Evolutionary conservation across 768 basidiomycete genomes (phyloP).

Genomic region (Sporobolomyces phaffii): DNA sequence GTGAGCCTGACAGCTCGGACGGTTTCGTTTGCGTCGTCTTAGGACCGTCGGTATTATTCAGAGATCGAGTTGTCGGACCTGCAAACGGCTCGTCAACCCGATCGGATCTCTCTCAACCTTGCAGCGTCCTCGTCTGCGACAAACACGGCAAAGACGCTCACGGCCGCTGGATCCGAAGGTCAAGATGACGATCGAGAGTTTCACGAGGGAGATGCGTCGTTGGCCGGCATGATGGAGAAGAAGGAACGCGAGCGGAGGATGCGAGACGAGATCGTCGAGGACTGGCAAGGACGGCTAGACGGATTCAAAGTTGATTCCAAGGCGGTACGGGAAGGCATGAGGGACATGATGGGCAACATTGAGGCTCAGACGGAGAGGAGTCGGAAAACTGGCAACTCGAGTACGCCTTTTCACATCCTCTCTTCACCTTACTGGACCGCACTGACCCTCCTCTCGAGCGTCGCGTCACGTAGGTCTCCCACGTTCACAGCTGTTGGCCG

Average conservation of each 20-base stretch:
- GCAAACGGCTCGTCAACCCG: neutral
- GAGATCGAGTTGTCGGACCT: conserved; percentile 31
- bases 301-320: conserved; percentile 64
- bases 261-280: conserved; percentile 4
- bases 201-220: neutral
- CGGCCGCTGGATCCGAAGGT: too few relatives aligned
- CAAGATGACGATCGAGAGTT: neutral
- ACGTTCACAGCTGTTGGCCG: conserved; percentile 67
- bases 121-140: neutral
- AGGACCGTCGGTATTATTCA: conserved; percentile 34
- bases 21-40: conserved; percentile 15
- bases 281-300: conserved; percentile 17
- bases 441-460: too few relatives aligned
- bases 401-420: neutral
- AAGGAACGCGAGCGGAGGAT: neutral
- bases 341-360: conserved; percentile 24
- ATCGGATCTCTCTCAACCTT: conserved; percentile 19
- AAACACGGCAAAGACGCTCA: neutral
- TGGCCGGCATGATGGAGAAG: neutral
- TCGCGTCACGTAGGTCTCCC: conserved; percentile 61
- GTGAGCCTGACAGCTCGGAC: neutral
- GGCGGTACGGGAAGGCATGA: conserved; percentile 9
- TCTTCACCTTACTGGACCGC: neutral
- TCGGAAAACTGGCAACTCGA: neutral
- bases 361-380: conserved; percentile 7